phyloP scores from a whole-genome alignment of 2,329 filamentous ascomycete genomes.

The Helicocarpus griseus region DNA sequence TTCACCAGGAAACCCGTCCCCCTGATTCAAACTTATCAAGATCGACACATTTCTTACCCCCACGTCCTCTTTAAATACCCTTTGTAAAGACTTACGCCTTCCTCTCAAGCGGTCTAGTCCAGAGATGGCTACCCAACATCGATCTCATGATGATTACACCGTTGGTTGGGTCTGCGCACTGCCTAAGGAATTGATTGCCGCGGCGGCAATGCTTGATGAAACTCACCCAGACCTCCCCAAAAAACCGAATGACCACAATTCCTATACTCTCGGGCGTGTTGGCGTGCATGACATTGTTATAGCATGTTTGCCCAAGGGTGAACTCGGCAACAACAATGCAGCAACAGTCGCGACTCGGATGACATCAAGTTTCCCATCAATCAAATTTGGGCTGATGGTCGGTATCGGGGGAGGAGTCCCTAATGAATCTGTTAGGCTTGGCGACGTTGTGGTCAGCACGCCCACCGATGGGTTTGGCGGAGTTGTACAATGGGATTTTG shows the following conservation, averaged over 20 bases:
- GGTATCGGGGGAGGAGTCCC: slow-evolving; percentile 32
- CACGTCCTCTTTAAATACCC: too few species aligned
- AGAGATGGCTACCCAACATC: not conserved
- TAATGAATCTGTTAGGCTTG: slow-evolving; percentile 9
- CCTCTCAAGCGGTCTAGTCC: not conserved
- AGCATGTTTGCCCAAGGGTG: slow-evolving; percentile 22
- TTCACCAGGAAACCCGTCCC: not conserved
- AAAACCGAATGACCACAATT: not conserved
- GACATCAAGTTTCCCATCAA: slow-evolving; percentile 12
- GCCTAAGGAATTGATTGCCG: slow-evolving; percentile 6
- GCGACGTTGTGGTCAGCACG: slow-evolving; percentile 11
- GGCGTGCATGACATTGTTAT: slow-evolving; percentile 26
- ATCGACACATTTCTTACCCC: too few species aligned
- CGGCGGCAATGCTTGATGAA: slow-evolving; percentile 10
- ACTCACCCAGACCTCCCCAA: not conserved
- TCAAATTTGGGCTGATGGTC: slow-evolving; percentile 29
- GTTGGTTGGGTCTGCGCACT: slow-evolving; percentile 11
- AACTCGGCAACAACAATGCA: slow-evolving; percentile 21
- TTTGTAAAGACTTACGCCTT: not conserved
- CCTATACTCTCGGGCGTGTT: slow-evolving; percentile 7
- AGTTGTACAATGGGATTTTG: slow-evolving; percentile 21
- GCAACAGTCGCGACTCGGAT: slow-evolving; percentile 11
- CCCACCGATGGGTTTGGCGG: not conserved
- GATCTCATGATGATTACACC: not conserved
- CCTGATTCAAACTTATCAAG: too few species aligned